Conservation (phyloP, 371 early-diverging fungal species). For the Entomophthora muscae region DNA sequence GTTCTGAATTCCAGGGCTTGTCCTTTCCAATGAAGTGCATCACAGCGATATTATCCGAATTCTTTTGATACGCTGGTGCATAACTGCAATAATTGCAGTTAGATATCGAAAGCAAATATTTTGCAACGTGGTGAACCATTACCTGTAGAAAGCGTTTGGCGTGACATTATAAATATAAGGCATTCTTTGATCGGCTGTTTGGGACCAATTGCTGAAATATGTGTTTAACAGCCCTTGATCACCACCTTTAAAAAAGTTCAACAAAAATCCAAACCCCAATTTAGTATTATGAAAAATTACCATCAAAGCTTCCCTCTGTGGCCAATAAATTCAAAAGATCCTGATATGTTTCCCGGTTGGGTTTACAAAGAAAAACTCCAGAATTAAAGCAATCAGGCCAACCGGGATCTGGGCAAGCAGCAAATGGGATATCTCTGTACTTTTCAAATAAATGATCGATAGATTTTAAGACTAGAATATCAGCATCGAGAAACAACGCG, state of each 20-base stretch:
- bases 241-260: slow-evolving; percentile 52
- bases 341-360: slow-evolving; percentile 28
- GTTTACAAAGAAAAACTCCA: slow-evolving; percentile 74
- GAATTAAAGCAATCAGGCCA: slow-evolving; percentile 93
- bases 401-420: slow-evolving; percentile 73
- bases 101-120: too few relatives aligned
- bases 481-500: slow-evolving; percentile 80
- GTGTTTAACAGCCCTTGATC: slow-evolving; percentile 89
- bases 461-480: slow-evolving; percentile 54
- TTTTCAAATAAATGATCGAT: slow-evolving; percentile 66
- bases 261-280: too few relatives aligned
- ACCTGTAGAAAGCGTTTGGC: slow-evolving; percentile 71
- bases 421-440: slow-evolving; percentile 30
- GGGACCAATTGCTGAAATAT: slow-evolving; percentile 67
- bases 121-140: too few relatives aligned
- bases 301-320: slow-evolving; percentile 55
- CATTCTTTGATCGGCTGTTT: slow-evolving; percentile 35
- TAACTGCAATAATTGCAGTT: too few relatives aligned
- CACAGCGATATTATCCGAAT: slow-evolving; percentile 43
- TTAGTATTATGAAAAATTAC: too few relatives aligned
- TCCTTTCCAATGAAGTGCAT: slow-evolving; percentile 77
- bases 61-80: slow-evolving; percentile 49
- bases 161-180: slow-evolving; percentile 88
- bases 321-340: slow-evolving; percentile 31
- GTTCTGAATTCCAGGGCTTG: slow-evolving; percentile 70